phyloP scores from a whole-genome alignment of 1,284 basidiomycete species.

The Heterobasidion parviporum region DNA sequence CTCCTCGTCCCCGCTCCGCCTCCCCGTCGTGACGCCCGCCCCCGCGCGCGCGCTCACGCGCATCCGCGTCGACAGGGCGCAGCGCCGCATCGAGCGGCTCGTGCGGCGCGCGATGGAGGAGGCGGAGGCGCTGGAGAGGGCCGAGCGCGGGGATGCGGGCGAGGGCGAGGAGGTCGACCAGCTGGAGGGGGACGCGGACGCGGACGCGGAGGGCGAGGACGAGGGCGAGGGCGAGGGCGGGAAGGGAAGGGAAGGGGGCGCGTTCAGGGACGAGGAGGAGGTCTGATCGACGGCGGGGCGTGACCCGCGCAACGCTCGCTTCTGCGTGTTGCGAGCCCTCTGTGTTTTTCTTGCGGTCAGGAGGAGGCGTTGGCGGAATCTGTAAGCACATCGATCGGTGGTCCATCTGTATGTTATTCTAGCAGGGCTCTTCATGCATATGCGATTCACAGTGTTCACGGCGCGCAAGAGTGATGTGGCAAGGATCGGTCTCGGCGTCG shows the following conservation, averaged over 20 bases:
- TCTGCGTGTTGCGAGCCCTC: background rate
- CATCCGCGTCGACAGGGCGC: conserved; percentile 18
- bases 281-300: background rate
- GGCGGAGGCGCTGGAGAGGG: conserved; percentile 1
- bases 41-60: conserved; percentile 9
- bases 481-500: too few relatives aligned
- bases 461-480: background rate
- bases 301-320: background rate
- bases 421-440: background rate
- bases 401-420: background rate
- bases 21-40: conserved; percentile 12
- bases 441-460: background rate
- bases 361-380: too few relatives aligned
- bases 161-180: background rate
- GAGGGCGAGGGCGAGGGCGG: conserved; percentile 8
- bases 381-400: background rate
- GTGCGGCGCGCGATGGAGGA: conserved; percentile 18
- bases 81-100: conserved; percentile 18
- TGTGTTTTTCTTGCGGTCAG: background rate
- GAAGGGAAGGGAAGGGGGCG: background rate
- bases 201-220: conserved; percentile 12
- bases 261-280: background rate
- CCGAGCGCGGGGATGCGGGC: background rate
- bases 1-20: conserved; percentile 9
- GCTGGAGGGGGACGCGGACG: conserved; percentile 15